A percentile compares a stretch with the other conserved stretches of the same genome.
Conservation (phyloP, 768 basidiomycete genomes). For the Myochromella boudieri region DNA sequence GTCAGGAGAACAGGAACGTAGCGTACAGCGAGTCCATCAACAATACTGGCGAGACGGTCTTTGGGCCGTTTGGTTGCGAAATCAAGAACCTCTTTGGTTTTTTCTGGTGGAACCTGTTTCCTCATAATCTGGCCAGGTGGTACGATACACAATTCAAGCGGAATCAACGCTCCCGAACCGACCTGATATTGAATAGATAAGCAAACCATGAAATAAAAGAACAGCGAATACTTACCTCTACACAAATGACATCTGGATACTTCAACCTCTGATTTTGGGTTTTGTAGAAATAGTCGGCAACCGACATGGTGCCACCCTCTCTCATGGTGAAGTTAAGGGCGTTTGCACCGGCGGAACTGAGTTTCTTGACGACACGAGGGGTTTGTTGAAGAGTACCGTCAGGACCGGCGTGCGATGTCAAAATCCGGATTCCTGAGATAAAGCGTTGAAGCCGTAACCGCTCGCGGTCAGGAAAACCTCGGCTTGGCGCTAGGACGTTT, state of each 20-base stretch:
- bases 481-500: slow-evolving; percentile 37
- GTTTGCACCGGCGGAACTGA: slow-evolving; percentile 54
- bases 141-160: slow-evolving; percentile 61
- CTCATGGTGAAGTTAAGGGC: slow-evolving; percentile 55
- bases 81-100: slow-evolving; percentile 59
- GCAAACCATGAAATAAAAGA: neutral
- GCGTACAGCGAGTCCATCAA: slow-evolving; percentile 50
- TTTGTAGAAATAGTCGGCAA: slow-evolving; percentile 58
- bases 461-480: slow-evolving; percentile 54
- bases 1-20: neutral
- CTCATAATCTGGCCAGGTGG: slow-evolving; percentile 67
- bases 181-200: slow-evolving; percentile 37
- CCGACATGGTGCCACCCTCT: slow-evolving; percentile 54
- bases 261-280: slow-evolving; percentile 52
- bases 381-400: slow-evolving; percentile 29
- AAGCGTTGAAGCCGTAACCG: slow-evolving; percentile 56
- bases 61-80: slow-evolving; percentile 65
- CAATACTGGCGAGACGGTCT: slow-evolving; percentile 56
- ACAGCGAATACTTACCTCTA: slow-evolving; percentile 49
- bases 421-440: slow-evolving; percentile 50
- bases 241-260: slow-evolving; percentile 65
- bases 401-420: slow-evolving; percentile 37
- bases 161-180: slow-evolving; percentile 58
- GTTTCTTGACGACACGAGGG: slow-evolving; percentile 61
- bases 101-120: slow-evolving; percentile 67